Conservation (phyloP, 768 basidiomycete species). For the Daedalea quercina region DNA sequence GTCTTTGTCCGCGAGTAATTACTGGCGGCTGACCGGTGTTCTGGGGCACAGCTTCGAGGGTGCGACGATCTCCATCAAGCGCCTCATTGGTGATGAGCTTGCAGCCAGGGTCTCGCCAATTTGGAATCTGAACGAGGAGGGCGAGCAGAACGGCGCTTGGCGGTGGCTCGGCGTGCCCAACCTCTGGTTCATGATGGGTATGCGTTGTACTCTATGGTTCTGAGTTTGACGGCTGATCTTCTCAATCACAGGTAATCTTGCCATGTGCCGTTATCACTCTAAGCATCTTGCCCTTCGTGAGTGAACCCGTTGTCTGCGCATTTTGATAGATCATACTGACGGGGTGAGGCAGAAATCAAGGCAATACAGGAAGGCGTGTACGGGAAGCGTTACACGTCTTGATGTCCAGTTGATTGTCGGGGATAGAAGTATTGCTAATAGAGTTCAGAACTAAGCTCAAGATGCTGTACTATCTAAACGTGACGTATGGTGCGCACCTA, state of each 20-base stretch:
- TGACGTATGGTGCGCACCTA: too few relatives aligned
- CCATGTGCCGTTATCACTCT: slow-evolving; percentile 58
- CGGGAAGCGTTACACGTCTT: background rate
- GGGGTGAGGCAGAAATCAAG: slow-evolving; percentile 52
- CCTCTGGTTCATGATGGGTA: slow-evolving; percentile 57
- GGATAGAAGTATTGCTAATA: too few relatives aligned
- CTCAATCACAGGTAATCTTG: slow-evolving; percentile 41
- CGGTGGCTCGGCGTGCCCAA: slow-evolving; percentile 46
- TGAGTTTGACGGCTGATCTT: background rate
- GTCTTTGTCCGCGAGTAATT: too few relatives aligned
- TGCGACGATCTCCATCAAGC: slow-evolving; percentile 29
- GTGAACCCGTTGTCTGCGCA: slow-evolving; percentile 21
- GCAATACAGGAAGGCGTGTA: slow-evolving; percentile 24
- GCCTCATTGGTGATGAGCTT: slow-evolving; percentile 43
- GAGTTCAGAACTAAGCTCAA: too few relatives aligned
- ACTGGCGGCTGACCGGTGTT: background rate
- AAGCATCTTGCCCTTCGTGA: slow-evolving; percentile 59
- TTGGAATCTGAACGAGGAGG: slow-evolving; percentile 63
- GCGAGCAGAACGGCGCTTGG: slow-evolving; percentile 43
- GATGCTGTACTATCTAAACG: too few relatives aligned
- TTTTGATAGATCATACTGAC: background rate
- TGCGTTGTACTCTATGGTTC: background rate
- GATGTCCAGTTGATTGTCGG: background rate
- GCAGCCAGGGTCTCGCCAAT: slow-evolving; percentile 40
- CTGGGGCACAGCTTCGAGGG: slow-evolving; percentile 45